phyloP scores from a whole-genome alignment of 805 yeast species.

The Wilhelminamyces savonicus region DNA sequence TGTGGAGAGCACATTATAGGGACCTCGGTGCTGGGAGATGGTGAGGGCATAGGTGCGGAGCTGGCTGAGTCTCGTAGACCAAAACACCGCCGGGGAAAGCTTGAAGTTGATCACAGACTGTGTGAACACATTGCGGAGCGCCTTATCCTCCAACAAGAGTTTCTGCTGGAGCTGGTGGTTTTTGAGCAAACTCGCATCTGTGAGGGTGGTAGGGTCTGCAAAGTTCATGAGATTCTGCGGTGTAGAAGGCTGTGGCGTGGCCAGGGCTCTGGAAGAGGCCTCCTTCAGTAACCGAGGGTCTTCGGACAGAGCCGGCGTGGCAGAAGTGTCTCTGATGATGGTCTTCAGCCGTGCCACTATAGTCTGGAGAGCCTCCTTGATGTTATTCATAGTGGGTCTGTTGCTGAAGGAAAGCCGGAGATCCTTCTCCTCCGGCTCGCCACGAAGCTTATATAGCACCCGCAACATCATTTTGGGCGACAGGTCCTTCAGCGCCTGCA shows the following conservation, averaged over 20 bases:
- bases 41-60: slow-evolving; percentile 83
- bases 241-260: slow-evolving; percentile 8
- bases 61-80: slow-evolving; percentile 76
- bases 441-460: slow-evolving; percentile 40
- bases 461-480: slow-evolving; percentile 64
- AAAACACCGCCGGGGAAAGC: slow-evolving; percentile 75
- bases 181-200: slow-evolving; percentile 48
- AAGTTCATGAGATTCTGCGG: slow-evolving; percentile 14
- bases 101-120: slow-evolving; percentile 80
- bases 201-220: slow-evolving; percentile 19
- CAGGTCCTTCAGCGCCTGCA: slow-evolving; percentile 66
- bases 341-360: slow-evolving; percentile 63
- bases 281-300: slow-evolving; percentile 4
- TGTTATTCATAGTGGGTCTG: slow-evolving; percentile 69
- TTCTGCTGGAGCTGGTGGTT: slow-evolving; percentile 77
- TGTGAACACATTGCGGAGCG: slow-evolving; percentile 68
- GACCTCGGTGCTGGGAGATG: slow-evolving; percentile 80
- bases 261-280: slow-evolving; percentile 4
- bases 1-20: slow-evolving; percentile 88
- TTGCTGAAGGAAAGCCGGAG: slow-evolving; percentile 57
- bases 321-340: slow-evolving; percentile 35
- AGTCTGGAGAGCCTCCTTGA: slow-evolving; percentile 61
- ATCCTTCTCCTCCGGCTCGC: slow-evolving; percentile 22
- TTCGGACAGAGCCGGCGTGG: slow-evolving; percentile 6
- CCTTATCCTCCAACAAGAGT: slow-evolving; percentile 61